Evolutionary conservation across 2,329 filamentous ascomycete species (phyloP).

Genomic region (Chaetomium globosum): DNA sequence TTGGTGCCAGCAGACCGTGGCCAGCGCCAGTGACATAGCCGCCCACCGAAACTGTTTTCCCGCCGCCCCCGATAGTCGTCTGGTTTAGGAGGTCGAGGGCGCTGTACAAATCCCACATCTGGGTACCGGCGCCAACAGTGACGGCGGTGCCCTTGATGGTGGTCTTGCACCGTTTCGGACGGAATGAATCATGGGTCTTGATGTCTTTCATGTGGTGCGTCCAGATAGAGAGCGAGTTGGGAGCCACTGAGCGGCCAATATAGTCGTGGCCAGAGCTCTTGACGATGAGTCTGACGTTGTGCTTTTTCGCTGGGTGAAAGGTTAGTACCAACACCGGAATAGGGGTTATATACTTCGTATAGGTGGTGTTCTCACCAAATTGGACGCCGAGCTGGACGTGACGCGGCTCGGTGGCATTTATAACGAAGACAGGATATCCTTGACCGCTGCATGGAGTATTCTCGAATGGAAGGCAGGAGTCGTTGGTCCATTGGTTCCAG

Average conservation of each 20-base stretch:
- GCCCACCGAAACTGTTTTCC: slow-evolving; percentile 60
- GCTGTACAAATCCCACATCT: slow-evolving; percentile 49
- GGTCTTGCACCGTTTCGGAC: slow-evolving; percentile 43
- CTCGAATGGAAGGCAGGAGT: slow-evolving; percentile 45
- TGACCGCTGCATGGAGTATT: slow-evolving; percentile 43
- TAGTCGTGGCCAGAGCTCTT: slow-evolving; percentile 61
- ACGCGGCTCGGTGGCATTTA: slow-evolving; percentile 38
- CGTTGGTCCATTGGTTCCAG: slow-evolving; percentile 48
- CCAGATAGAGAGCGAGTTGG: slow-evolving; percentile 59
- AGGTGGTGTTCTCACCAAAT: slow-evolving; percentile 44
- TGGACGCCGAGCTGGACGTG: slow-evolving; percentile 42
- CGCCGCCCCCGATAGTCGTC: slow-evolving; percentile 51
- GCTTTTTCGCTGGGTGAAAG: slow-evolving; percentile 40
- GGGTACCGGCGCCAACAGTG: slow-evolving; percentile 55
- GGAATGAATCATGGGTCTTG: slow-evolving; percentile 40
- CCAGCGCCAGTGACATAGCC: slow-evolving; percentile 63
- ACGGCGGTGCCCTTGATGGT: slow-evolving; percentile 52
- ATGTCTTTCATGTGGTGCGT: slow-evolving; percentile 56
- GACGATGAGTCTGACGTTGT: slow-evolving; percentile 57
- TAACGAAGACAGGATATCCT: slow-evolving; percentile 45
- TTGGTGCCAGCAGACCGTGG: slow-evolving; percentile 50
- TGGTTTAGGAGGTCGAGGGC: slow-evolving; percentile 46
- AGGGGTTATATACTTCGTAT: too few relatives aligned
- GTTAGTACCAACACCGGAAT: background rate
- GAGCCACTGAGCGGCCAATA: slow-evolving; percentile 61